Evolutionary conservation across 2,329 filamentous ascomycete species (phyloP), one percentile per base, ranked within the genome.

Genomic region (Paecilomyces niveus): DNA sequence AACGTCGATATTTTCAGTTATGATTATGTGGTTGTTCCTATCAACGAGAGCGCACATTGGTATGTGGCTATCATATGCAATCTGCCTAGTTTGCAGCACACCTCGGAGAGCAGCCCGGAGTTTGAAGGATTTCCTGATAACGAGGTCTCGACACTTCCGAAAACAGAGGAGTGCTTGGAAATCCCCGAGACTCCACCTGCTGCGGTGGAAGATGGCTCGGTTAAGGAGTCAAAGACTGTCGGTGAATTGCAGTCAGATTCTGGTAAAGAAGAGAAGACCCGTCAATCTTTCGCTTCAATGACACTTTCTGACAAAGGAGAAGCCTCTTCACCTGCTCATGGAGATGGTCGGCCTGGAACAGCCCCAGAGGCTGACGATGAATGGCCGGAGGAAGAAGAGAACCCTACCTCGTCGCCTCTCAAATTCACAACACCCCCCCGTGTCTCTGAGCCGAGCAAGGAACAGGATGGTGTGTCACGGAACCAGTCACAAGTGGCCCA

Each of bases 41-140:
- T 99, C 71, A 95, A 96, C 66, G 89, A 97, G 69, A 80, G 85
- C 64, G 76, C 80, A 1, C 94, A 99, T 73, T 99, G 95, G 94
- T 97, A 94, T 74, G 79, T 97, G 63, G 92, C 91, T 13, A 93
- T 99, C 58, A 93, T 99, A 56, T 96, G 91, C 81, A 96, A 99
- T 67, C 82, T 93, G 2, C 83, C 85, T 3, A 86, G 82, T 55
- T 79, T 94, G n/a, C 64, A 66, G 31, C 71, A 75, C 7, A 61
- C 62, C 11, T 31, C 56, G 9, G 59, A 60, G 8, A 53, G 57
- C 2, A 39, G 21, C 18, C 35, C 54, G 24, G 58, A 60, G 57
- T 7, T 54, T 18, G 55, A 61, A 49, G 55, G 58, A 15, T 39
- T 39, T 13, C 49, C 59, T 7, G 55, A 59, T 22, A 59, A 65